These are phyloP conservation scores for Thozetella sp. DNA, from an alignment of 495 filamentous ascomycete genomes.

Conservation along the genomic window DNA sequence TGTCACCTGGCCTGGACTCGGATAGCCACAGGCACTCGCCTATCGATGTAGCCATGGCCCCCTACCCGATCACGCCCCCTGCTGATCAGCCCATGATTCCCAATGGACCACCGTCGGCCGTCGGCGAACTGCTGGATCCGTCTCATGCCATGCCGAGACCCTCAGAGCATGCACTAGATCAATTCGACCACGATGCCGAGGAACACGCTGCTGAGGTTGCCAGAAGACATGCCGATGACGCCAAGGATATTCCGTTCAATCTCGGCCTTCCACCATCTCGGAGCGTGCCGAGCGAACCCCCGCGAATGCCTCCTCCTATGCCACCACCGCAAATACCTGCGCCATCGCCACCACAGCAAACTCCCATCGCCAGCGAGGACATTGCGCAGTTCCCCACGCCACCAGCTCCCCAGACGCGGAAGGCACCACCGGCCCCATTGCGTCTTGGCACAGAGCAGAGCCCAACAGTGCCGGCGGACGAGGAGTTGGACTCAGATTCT, in stretches of 20 bases:
- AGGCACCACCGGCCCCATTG: constrained; percentile 82
- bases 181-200: constrained; percentile 53
- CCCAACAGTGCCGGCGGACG: constrained; percentile 44
- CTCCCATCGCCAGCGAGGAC: constrained; percentile 45
- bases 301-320: constrained; percentile 41
- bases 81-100: constrained; percentile 27
- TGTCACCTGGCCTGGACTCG: constrained; percentile 43
- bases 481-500: constrained; percentile 69
- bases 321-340: constrained; percentile 43
- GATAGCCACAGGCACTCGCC: constrained; percentile 48
- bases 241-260: constrained; percentile 45
- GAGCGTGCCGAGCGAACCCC: constrained; percentile 44
- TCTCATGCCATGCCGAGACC: constrained; percentile 55
- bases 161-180: constrained; percentile 51
- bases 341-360: constrained; percentile 35
- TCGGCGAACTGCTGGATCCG: constrained; percentile 46
- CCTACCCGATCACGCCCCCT: constrained; percentile 60
- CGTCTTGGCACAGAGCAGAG: constrained; percentile 59
- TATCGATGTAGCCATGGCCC: constrained; percentile 52
- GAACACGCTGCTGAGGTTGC: constrained; percentile 41
- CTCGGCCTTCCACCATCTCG: constrained; percentile 46
- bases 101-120: constrained; percentile 26
- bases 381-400: constrained; percentile 44
- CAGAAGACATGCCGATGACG: constrained; percentile 36
- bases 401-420: constrained; percentile 63